Evolutionary conservation across 2,329 filamentous ascomycete species (phyloP).

Genomic region (Thermoascus crustaceus): DNA sequence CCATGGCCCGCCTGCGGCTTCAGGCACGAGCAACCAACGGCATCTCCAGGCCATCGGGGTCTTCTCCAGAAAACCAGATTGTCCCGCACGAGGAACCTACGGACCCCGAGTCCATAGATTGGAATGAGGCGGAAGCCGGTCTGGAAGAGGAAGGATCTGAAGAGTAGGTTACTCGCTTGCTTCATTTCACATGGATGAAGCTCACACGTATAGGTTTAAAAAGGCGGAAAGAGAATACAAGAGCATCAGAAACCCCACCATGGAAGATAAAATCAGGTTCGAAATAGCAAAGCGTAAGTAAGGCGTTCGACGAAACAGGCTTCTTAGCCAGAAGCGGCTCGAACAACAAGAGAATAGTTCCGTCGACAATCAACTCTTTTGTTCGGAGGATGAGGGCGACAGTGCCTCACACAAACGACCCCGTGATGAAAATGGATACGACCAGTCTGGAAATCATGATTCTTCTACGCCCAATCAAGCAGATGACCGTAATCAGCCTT

Average conservation of each 20-base stretch:
- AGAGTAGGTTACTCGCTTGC: no score
- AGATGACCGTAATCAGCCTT: not conserved
- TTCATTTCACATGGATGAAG: not conserved
- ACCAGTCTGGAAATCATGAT: not conserved
- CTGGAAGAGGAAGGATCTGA: no score
- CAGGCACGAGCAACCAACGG: not conserved
- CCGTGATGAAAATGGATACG: not conserved
- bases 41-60: not conserved
- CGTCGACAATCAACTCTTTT: not conserved
- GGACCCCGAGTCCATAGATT: no score
- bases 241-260: conserved; percentile 5
- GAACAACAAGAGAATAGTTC: not conserved
- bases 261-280: conserved; percentile 7
- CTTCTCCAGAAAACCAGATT: not conserved
- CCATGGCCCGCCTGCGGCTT: not conserved
- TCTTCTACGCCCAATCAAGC: not conserved
- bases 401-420: not conserved
- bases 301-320: conserved; percentile 4
- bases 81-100: not conserved
- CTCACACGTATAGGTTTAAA: conserved; percentile 10
- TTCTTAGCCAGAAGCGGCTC: conserved; percentile 4
- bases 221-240: conserved; percentile 6
- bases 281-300: conserved; percentile 7
- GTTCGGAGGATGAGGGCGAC: conserved; percentile 2
- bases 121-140: no score